A percentile compares a stretch with the other conserved stretches of the same genome.
These are phyloP conservation scores for Phyllosticta ampelicida DNA, from an alignment of 2,329 filamentous ascomycete species.

Conservation along the genomic window DNA sequence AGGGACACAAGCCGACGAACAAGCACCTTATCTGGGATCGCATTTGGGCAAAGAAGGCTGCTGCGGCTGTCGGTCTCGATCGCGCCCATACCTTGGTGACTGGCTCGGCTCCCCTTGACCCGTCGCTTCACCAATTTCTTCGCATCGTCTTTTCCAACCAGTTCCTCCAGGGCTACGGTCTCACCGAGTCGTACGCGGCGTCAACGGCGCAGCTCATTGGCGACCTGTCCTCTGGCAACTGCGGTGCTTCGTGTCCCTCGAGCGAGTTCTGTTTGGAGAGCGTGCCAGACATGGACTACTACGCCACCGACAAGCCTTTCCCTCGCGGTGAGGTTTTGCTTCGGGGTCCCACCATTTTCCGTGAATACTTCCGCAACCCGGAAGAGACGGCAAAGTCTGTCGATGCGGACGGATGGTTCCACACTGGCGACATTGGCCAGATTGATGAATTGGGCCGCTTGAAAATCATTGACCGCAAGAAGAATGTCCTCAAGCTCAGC, in stretches of 20 bases:
- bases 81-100: constrained; percentile 64
- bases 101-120: constrained; percentile 84
- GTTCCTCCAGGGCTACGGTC: constrained; percentile 79
- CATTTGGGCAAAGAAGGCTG: constrained; percentile 85
- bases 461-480: constrained; percentile 89
- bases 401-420: constrained; percentile 90
- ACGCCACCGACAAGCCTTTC: constrained; percentile 73
- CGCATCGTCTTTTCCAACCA: constrained; percentile 69
- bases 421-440: constrained; percentile 81
- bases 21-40: constrained; percentile 69
- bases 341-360: constrained; percentile 69
- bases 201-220: constrained; percentile 56
- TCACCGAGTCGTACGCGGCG: constrained; percentile 87
- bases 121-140: constrained; percentile 77
- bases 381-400: constrained; percentile 77
- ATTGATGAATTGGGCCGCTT: constrained; percentile 80
- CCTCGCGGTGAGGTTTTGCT: constrained; percentile 85
- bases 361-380: constrained; percentile 79
- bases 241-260: constrained; percentile 58
- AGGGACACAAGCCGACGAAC: constrained; percentile 67
- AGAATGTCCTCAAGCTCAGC: constrained; percentile 97
- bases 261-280: constrained; percentile 73
- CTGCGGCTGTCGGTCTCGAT: constrained; percentile 71
- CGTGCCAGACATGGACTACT: constrained; percentile 90
- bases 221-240: constrained; percentile 71